Base-by-base conservation (phyloP, 352 stramenopile species). In the Ophiocytium majus region DNA sequence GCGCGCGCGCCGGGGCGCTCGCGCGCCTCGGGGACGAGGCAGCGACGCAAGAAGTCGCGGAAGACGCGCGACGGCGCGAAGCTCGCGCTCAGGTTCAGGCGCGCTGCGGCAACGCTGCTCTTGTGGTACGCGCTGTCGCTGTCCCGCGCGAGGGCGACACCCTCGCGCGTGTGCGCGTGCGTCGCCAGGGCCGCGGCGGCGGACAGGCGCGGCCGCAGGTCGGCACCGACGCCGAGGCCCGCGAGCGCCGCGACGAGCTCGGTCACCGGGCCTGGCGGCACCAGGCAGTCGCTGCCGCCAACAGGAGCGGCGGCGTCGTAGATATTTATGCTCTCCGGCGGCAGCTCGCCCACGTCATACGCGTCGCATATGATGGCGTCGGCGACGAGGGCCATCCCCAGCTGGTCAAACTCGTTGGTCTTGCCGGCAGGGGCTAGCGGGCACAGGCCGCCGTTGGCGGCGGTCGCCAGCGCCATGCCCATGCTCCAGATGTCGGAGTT, bases 401-500 rank as follows among this genome's bases (percentile, higher is more conserved):
- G 66, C 66, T 78, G 66, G 66, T 78, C 17, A 14, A 78, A 78
- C 66, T 78, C 66, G 66, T 78, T 78, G 32, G 35, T 78, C n/a
- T n/a, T n/a, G n/a, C n/a, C n/a, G 5, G 5, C 35, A 5, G 32
- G 66, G 5, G 66, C 5, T 14, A 78, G 66, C 66, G 66, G 66
- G 35, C 66, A 78, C 66, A 43, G 5, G 32, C 66, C 66, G 32
- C 35, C 35, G 35, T 78, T 78, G 33, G 91, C 90, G 0, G 86
- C 80, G 35, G 85, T 90, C 76, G 91, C 57, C 10, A 93, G 34
- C 31, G 80, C 89, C 50, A 93, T 76, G 35, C 90, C 91, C 50
- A 93, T 80, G 79, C 83, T 86, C 90, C 91, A 93, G 23, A 93
- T 85, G 84, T 93, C 91, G 37, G 84, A 80, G 28, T 74, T 86